phyloP scores from a whole-genome alignment of 768 basidiomycete genomes.

The Mycena maculata region DNA sequence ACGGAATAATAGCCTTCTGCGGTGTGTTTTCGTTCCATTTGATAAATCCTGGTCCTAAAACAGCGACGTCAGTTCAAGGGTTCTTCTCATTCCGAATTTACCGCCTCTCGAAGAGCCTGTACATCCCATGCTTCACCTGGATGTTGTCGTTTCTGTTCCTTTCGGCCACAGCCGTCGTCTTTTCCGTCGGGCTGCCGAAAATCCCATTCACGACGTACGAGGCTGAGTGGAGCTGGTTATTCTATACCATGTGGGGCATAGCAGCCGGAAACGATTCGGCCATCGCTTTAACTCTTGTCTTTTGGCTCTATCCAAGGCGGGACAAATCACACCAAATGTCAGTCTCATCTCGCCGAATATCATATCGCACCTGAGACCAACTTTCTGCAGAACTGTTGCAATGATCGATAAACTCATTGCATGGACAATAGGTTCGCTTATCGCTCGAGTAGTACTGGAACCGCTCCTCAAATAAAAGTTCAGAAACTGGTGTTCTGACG shows the following conservation, averaged over 20 bases:
- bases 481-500: conserved; percentile 28
- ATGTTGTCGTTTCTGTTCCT: conserved; percentile 25
- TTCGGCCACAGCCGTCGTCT: neutral
- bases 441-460: neutral
- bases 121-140: conserved; percentile 26
- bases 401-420: conserved; percentile 23
- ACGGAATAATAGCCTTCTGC: conserved; percentile 16
- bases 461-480: neutral
- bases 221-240: conserved; percentile 22
- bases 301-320: neutral
- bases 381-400: conserved; percentile 3
- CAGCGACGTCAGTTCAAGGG: conserved; percentile 21
- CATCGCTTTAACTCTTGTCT: conserved; percentile 13
- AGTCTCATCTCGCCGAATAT: neutral
- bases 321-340: neutral
- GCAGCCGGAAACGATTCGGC: conserved; percentile 27
- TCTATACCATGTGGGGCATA: conserved; percentile 18
- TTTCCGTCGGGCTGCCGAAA: neutral
- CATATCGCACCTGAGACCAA: neutral
- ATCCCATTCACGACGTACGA: neutral
- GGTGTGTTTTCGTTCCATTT: neutral
- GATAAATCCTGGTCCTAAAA: neutral
- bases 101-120: conserved; percentile 25
- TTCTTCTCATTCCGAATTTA: conserved; percentile 30
- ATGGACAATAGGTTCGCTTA: conserved; percentile 17